These are phyloP conservation scores for Ramalina peruviana DNA, from an alignment of 495 filamentous ascomycete species.

Conservation along the genomic window DNA sequence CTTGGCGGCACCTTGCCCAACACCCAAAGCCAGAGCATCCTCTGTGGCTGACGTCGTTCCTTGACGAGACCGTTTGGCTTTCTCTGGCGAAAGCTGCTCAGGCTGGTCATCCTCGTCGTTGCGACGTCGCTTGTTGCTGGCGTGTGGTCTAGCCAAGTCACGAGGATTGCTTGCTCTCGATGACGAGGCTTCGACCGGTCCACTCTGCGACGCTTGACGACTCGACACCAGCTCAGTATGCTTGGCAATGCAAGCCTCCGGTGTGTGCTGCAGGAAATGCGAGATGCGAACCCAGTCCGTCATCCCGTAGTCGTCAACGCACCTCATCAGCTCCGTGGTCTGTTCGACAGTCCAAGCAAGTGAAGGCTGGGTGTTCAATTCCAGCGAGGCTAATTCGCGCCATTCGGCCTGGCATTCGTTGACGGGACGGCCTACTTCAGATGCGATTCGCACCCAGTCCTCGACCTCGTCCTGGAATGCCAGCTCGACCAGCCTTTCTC, in stretches of 20 bases:
- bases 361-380: neutral
- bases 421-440: neutral
- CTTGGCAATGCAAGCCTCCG: neutral
- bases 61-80: too few relatives aligned
- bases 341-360: neutral
- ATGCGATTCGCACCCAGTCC: neutral
- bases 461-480: neutral
- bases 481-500: neutral
- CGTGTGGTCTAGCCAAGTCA: too few relatives aligned
- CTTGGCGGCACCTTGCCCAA: too few relatives aligned
- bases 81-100: too few relatives aligned
- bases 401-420: neutral
- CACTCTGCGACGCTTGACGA: too few relatives aligned
- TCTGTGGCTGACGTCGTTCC: too few relatives aligned
- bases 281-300: neutral
- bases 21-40: too few relatives aligned
- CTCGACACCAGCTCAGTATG: too few relatives aligned
- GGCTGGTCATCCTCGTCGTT: too few relatives aligned
- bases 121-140: too few relatives aligned
- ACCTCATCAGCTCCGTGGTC: neutral
- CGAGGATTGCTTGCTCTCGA: too few relatives aligned
- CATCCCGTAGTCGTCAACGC: neutral
- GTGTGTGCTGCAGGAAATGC: neutral
- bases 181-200: too few relatives aligned
- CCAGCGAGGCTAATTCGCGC: neutral